Conservation (phyloP, 768 basidiomycete genomes). For the Mycena floridula region DNA sequence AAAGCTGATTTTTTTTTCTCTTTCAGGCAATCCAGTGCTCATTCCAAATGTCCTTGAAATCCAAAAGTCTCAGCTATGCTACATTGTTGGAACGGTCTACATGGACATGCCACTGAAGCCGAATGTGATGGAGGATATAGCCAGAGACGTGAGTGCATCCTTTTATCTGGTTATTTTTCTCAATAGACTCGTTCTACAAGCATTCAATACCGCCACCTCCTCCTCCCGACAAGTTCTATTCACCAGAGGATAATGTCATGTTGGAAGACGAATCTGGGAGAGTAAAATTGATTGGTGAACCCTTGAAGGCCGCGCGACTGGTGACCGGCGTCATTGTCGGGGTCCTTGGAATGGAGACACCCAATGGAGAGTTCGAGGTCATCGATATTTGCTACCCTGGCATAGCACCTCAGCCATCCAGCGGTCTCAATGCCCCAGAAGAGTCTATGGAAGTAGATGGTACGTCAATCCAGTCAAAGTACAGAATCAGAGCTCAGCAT, state of each 20-base stretch:
- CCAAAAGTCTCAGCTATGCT: conserved; percentile 78
- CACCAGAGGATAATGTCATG: conserved; percentile 74
- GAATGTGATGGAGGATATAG: conserved; percentile 94
- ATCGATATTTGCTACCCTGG: conserved; percentile 84
- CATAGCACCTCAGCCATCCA: conserved; percentile 58
- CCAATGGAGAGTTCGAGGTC: conserved; percentile 88
- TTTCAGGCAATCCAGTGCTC: conserved; percentile 56
- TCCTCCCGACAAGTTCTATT: conserved; percentile 66
- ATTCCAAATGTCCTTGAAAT: conserved; percentile 87
- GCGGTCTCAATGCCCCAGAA: conserved; percentile 16
- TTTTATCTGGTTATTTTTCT: conserved; percentile 2
- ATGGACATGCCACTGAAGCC: conserved; percentile 99
- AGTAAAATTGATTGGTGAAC: conserved; percentile 78
- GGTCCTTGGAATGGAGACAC: conserved; percentile 86
- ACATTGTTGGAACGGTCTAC: conserved; percentile 91
- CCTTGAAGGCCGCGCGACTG: conserved; percentile 50
- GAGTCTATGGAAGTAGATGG: conserved; percentile 70
- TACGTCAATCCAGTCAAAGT: no score
- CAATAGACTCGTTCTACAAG: conserved; percentile 41
- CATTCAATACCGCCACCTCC: conserved; percentile 87
- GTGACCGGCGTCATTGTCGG: conserved; percentile 93
- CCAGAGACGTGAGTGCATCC: conserved; percentile 68
- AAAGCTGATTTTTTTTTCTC: not conserved
- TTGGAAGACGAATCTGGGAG: conserved; percentile 96
- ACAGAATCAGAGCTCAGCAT: no score